Base-by-base conservation (phyloP, 768 basidiomycete species). In the Tylopilus plumbeoviolaceoides region DNA sequence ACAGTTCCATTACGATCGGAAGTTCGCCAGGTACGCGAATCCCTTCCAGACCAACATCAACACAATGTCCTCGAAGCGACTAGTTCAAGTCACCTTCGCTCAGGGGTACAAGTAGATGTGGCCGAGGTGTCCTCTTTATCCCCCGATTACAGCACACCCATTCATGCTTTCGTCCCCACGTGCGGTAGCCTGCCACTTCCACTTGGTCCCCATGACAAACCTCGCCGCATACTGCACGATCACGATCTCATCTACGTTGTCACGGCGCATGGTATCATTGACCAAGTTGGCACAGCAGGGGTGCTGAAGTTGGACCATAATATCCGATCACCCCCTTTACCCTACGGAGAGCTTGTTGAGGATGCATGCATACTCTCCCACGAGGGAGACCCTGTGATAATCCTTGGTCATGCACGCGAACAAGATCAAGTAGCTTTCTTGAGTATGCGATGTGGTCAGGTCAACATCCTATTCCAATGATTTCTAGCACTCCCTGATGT, bases 391-490 rank as follows among this genome's bases (percentile, higher is more conserved):
- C 51, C 63, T 25, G 23, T 70, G 27, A 45, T 72, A 11, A 52
- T 75, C n/a, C 64, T 78, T 0, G 75, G 69, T 7, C 76, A 77
- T 53, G 67, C 64, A 11, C 69, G 75, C 33, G 70, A 73, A 46
- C 63, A 64, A 45, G 52, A 65, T 33, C 74, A 74, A 50, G 55
- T 74, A 17, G 61, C 70, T 31, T 49, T 67, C 11, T 46, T 68
- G 46, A 51, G 50, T 27, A 40, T 50, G 42, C 47, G 47, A 25
- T 48, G 53, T 43, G 49, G 49, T 49, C 59, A 58, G 46, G 73
- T 74, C 51, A 57, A 61, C 54, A 36, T 48, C 20, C 25, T 42
- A 41, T 17, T 43, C 35, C 38, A 33, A 27, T 15, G 10, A 47
- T 39, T 12, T 33, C 18, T 28, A 15, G 39, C 25, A 12, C 23